Evolutionary conservation across 2,329 filamentous ascomycete species (phyloP).

Genomic region (Thielaviopsis euricoi): DNA sequence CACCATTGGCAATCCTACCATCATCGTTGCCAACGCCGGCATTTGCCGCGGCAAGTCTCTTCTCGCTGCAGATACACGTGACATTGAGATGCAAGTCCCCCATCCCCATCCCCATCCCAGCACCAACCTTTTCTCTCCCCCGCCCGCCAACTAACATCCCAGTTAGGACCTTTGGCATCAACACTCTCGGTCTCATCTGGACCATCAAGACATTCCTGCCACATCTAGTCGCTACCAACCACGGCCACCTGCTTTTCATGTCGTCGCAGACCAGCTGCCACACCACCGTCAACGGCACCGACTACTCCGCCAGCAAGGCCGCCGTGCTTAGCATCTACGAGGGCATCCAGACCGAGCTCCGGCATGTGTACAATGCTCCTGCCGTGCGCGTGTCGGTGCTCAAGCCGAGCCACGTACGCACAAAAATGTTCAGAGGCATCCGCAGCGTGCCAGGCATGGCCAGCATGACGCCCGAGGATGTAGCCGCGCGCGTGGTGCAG

Average conservation of each 20-base stretch:
- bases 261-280: conserved; percentile 36
- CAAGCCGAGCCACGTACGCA: conserved; percentile 27
- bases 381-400: conserved; percentile 25
- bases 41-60: conserved; percentile 34
- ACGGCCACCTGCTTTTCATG: conserved; percentile 45
- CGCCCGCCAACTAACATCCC: neutral
- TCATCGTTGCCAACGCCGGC: conserved; percentile 38
- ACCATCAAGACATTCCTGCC: conserved; percentile 40
- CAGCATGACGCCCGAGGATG: neutral
- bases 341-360: conserved; percentile 32
- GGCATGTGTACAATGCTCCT: conserved; percentile 34
- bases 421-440: conserved; percentile 22
- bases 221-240: conserved; percentile 33
- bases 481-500: conserved; percentile 3
- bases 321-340: conserved; percentile 44
- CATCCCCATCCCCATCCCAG: neutral
- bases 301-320: conserved; percentile 43
- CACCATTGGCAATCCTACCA: conserved; percentile 25
- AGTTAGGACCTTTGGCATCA: conserved; percentile 36
- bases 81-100: conserved; percentile 19
- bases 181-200: conserved; percentile 39
- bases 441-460: conserved; percentile 10
- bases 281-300: conserved; percentile 36
- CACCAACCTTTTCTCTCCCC: neutral
- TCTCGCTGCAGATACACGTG: conserved; percentile 28